Conservation (phyloP, 768 basidiomycete species). For the Trametes punicea region DNA sequence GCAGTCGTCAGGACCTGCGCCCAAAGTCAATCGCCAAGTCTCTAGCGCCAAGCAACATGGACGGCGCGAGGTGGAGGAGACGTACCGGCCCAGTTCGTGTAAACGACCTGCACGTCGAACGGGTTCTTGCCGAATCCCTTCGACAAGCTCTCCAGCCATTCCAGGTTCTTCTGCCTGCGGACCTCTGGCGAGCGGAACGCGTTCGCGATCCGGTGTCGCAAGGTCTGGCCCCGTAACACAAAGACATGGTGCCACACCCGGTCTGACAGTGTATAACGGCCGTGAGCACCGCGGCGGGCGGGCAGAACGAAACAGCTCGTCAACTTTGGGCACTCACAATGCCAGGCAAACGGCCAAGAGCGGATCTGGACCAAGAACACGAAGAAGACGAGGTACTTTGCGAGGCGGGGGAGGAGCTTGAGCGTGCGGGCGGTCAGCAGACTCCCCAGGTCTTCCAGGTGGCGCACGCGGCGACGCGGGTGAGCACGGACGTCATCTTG, state of each 20-base stretch:
- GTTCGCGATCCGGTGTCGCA: conserved; percentile 33
- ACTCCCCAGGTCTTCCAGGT: conserved; percentile 10
- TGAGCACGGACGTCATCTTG: not conserved
- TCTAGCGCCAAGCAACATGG: too few species aligned
- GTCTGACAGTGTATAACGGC: conserved; percentile 33
- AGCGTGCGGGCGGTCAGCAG: conserved; percentile 13
- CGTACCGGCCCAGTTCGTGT: conserved; percentile 56
- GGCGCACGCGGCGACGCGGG: not conserved
- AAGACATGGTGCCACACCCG: conserved; percentile 53
- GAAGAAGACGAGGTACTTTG: conserved; percentile 44
- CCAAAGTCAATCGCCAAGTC: not conserved
- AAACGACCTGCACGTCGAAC: conserved; percentile 41
- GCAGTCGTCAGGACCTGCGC: conserved; percentile 62
- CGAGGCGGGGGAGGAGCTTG: conserved; percentile 1
- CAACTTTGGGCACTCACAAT: conserved; percentile 43
- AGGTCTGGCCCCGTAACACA: conserved; percentile 32
- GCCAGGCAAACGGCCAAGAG: conserved; percentile 67
- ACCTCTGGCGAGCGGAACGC: conserved; percentile 29
- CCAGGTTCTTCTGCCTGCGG: conserved; percentile 26
- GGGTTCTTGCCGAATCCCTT: conserved; percentile 55
- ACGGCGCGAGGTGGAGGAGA: conserved; percentile 17
- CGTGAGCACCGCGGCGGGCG: not conserved
- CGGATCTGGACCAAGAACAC: conserved; percentile 57
- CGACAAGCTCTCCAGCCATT: conserved; percentile 46
- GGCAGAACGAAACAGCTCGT: not conserved